Evolutionary conservation across 2,329 filamentous ascomycete species (phyloP).

Genomic region (Penicillium sp.): DNA sequence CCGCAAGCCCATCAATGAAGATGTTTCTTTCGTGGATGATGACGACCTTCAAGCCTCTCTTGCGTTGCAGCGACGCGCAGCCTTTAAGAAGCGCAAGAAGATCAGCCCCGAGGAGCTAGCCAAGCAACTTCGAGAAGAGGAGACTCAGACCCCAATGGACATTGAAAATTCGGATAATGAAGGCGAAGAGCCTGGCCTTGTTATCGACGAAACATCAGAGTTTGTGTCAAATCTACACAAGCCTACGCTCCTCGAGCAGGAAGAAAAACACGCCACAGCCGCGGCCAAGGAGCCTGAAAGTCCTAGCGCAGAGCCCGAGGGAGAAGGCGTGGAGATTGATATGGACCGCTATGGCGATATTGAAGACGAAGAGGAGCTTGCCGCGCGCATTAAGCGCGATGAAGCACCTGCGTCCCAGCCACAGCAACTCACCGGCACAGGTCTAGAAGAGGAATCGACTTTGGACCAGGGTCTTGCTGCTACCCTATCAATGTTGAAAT

Average conservation of each 20-base stretch:
- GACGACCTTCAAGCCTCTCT: slow-evolving; percentile 87
- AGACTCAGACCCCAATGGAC: slow-evolving; percentile 54
- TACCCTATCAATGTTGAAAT: slow-evolving; percentile 76
- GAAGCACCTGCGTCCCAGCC: slow-evolving; percentile 36
- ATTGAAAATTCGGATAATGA: slow-evolving; percentile 54
- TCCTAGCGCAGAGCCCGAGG: slow-evolving; percentile 40
- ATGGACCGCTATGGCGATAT: slow-evolving; percentile 56
- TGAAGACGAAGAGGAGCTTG: slow-evolving; percentile 50
- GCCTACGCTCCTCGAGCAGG: slow-evolving; percentile 58
- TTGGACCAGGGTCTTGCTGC: slow-evolving; percentile 77
- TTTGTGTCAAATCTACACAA: slow-evolving; percentile 86
- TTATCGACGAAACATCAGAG: slow-evolving; percentile 95
- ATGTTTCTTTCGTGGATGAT: slow-evolving; percentile 78
- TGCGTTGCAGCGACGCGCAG: slow-evolving; percentile 75
- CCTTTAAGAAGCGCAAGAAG: slow-evolving; percentile 89
- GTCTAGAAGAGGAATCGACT: slow-evolving; percentile 81
- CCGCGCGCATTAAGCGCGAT: slow-evolving; percentile 53
- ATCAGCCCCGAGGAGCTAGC: slow-evolving; percentile 83
- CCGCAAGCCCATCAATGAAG: slow-evolving; percentile 65
- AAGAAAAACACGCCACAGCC: slow-evolving; percentile 37
- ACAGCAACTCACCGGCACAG: slow-evolving; percentile 58
- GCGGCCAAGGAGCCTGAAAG: slow-evolving; percentile 28
- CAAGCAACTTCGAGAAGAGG: slow-evolving; percentile 69
- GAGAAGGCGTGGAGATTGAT: slow-evolving; percentile 55
- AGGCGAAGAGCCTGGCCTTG: slow-evolving; percentile 63